Conservation (phyloP, 2,329 filamentous ascomycete species). For the Alternaria viburni region DNA sequence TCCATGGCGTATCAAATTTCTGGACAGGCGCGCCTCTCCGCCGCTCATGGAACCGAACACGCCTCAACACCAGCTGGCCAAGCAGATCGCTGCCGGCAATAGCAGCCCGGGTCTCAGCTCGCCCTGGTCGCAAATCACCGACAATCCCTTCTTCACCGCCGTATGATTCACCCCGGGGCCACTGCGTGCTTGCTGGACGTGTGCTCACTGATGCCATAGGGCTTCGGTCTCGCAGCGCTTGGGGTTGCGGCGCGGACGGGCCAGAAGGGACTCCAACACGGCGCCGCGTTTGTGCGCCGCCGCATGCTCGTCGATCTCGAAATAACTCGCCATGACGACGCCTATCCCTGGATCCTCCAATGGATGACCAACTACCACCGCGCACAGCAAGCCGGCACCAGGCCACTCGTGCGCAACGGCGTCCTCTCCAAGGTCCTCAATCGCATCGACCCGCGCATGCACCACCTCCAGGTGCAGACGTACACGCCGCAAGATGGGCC, state of each 20-base stretch:
- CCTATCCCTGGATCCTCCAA: constrained; percentile 91
- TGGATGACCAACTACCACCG: constrained; percentile 89
- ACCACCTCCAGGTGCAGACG: constrained; percentile 70
- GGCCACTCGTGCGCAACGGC: constrained; percentile 39
- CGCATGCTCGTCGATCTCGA: constrained; percentile 94
- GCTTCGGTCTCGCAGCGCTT: constrained; percentile 88
- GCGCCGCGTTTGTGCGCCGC: constrained; percentile 75
- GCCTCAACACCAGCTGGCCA: constrained; percentile 45
- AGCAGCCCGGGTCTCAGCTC: constrained; percentile 48
- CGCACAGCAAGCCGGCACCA: constrained; percentile 58
- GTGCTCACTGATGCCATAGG: constrained; percentile 55
- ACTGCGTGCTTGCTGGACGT: constrained; percentile 21
- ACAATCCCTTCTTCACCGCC: constrained; percentile 62
- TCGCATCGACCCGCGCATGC: constrained; percentile 65
- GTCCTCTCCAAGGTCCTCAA: constrained; percentile 62
- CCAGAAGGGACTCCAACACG: constrained; percentile 75
- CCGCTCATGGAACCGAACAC: constrained; percentile 47
- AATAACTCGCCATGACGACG: constrained; percentile 90
- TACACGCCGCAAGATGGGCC: constrained; percentile 69
- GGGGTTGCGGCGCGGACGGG: constrained; percentile 82
- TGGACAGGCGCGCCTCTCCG: constrained; percentile 9
- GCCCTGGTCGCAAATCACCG: constrained; percentile 53
- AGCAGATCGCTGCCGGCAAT: constrained; percentile 38
- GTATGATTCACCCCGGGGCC: constrained; percentile 57
- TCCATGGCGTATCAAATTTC: constrained; percentile 19